phyloP scores from a whole-genome alignment of 73 alveolate genomes.

The Halteria grandinella region DNA sequence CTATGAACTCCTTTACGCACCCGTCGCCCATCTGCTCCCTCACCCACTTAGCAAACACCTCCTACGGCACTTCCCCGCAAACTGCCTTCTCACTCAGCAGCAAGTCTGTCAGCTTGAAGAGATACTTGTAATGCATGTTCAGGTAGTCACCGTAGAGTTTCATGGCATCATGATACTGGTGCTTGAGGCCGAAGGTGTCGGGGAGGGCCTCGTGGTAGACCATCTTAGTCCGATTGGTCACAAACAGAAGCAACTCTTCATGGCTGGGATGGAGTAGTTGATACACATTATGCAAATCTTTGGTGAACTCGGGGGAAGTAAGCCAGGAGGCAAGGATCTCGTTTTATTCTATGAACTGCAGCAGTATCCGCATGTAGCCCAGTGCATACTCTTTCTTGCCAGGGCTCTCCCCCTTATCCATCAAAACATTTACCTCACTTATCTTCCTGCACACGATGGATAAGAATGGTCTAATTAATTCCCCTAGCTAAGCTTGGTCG shows the following conservation, averaged over 20 bases:
- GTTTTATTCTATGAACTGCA: conserved; percentile 8
- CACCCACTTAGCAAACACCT: no score
- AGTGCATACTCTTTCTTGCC: no score
- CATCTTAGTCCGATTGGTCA: no score
- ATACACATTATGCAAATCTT: conserved; percentile 32
- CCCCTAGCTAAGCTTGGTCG: no score
- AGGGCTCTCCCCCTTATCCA: no score
- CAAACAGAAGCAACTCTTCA: neutral
- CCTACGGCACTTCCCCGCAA: no score
- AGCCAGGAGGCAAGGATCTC: conserved; percentile 43
- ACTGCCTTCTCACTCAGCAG: neutral
- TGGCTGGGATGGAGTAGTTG: conserved; percentile 17
- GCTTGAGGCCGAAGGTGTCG: neutral
- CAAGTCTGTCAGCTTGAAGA: conserved; percentile 27
- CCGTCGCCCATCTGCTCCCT: no score
- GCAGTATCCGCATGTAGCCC: conserved; percentile 19
- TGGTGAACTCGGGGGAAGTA: conserved; percentile 4
- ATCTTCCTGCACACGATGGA: no score
- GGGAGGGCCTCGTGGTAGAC: conserved; percentile 17
- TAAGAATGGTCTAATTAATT: no score
- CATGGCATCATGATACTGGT: neutral
- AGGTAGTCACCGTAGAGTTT: neutral
- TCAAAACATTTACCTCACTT: no score
- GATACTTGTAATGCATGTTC: neutral
- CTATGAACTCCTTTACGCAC: no score